phyloP scores from a whole-genome alignment of 2,329 filamentous ascomycete species.

The Aspergillus nomiae region DNA sequence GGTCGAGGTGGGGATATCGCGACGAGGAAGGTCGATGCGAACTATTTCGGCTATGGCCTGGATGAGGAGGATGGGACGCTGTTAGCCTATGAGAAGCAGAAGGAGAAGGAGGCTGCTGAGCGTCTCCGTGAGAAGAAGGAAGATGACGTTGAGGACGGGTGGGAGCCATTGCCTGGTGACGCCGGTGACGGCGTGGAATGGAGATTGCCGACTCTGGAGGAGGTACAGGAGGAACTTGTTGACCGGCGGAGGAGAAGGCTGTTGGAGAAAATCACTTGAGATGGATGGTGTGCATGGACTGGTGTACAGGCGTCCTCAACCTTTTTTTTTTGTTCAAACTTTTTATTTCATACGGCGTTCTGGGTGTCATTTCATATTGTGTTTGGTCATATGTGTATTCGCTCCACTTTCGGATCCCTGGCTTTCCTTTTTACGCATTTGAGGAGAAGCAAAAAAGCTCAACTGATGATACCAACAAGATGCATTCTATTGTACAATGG shows the following conservation, averaged over 20 bases:
- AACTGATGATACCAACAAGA: slow-evolving; percentile 22
- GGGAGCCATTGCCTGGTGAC: slow-evolving; percentile 87
- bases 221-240: slow-evolving; percentile 92
- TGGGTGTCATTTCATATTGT: slow-evolving; percentile 23
- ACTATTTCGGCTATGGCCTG: slow-evolving; percentile 92
- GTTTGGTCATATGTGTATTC: slow-evolving; percentile 4
- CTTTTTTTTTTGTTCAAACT: slow-evolving; percentile 17
- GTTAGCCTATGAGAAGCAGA: slow-evolving; percentile 76
- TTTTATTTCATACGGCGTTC: slow-evolving; percentile 23
- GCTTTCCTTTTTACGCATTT: slow-evolving; percentile 17
- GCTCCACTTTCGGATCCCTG: slow-evolving; percentile 15
- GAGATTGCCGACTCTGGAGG: slow-evolving; percentile 81
- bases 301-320: slow-evolving; percentile 2
- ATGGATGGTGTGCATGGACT: background rate
- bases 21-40: slow-evolving; percentile 77
- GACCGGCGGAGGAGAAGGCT: slow-evolving; percentile 81
- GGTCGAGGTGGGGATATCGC: slow-evolving; percentile 45
- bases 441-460: slow-evolving; percentile 15
- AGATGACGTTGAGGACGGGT: slow-evolving; percentile 65
- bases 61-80: slow-evolving; percentile 86
- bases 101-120: slow-evolving; percentile 79
- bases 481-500: slow-evolving; percentile 26
- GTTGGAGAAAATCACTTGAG: slow-evolving; percentile 72
- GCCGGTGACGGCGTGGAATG: slow-evolving; percentile 78
- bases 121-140: slow-evolving; percentile 63